Evolutionary conservation across 2,329 filamentous ascomycete genomes (phyloP), one percentile per base, ranked within the genome.

Genomic region (Botryotinia convoluta): DNA sequence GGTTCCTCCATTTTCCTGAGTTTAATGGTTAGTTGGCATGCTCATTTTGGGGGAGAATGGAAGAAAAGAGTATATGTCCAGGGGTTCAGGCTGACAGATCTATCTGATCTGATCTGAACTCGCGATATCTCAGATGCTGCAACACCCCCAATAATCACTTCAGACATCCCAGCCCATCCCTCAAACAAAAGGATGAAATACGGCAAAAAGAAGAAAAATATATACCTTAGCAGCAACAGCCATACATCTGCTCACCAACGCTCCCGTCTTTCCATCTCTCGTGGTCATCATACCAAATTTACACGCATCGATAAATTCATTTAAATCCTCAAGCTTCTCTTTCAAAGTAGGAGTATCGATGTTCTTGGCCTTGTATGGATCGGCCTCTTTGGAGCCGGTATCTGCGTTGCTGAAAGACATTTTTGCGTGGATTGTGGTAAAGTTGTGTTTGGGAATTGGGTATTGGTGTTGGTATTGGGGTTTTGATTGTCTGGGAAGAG

Each of bases 271-370:
- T 3, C 87, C 85, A 67, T 91, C 90, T 68, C 90, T 87, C 35
- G 94, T 97, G 14, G 94, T 96, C 89, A 97, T 90, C 91, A 97
- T 93, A 82, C 92, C 93, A 81, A 94, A 97, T 84, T 97, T 97
- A 85, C 87, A 88, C 75, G 87, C 86, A 54, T 88, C 86, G 80
- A 93, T 88, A 82, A 97, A 97, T 22, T 85, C 84, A 78, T 87
- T 85, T 57, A 97, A 87, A 74, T 92, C 93, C 74, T 92, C 87
- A 75, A 97, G 86, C 85, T 97, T 97, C 76, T 93, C 88, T 78
- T 92, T 88, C 48, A 94, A 83, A 4, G 90, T 85, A 22, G 63
- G 32, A 0, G 88, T 84, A 63, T 94, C 87, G 73, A 89, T 85
- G 84, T 93, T 94, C 83, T 91, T 89, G 74, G 85, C 83, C 80